phyloP scores from a whole-genome alignment of 768 basidiomycete genomes.

The Royoungia palumana region DNA sequence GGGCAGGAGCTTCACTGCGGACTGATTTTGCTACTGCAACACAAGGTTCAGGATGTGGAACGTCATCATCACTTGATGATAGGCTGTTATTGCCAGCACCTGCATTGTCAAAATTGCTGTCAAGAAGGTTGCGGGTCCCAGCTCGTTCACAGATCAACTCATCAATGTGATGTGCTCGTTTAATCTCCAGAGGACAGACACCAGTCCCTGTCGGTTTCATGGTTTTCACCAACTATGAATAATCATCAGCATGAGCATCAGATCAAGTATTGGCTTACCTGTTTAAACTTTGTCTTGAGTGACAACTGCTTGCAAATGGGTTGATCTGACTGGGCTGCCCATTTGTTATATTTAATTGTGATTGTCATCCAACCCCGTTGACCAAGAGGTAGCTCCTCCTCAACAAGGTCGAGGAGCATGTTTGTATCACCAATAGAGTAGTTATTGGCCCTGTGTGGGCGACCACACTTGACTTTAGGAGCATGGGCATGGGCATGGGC shows the following conservation, averaged over 20 bases:
- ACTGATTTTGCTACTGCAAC: conserved; percentile 2
- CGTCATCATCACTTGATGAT: not conserved
- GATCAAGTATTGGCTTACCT: conserved; percentile 6
- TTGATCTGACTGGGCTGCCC: not conserved
- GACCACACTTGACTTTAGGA: not conserved
- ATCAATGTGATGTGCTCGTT: conserved; percentile 25
- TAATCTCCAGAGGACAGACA: conserved; percentile 19
- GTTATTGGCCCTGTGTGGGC: not conserved
- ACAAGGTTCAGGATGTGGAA: not conserved
- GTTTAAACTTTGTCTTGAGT: conserved; percentile 26
- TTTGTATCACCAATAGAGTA: not conserved
- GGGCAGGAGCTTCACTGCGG: conserved; percentile 2
- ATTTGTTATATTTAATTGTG: not conserved
- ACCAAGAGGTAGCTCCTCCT: not conserved
- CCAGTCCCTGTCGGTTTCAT: conserved; percentile 28
- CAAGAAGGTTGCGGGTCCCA: conserved; percentile 20
- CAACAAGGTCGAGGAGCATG: not conserved
- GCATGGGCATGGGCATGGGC: not conserved
- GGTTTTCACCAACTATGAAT: conserved; percentile 16
- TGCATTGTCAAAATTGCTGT: conserved; percentile 14
- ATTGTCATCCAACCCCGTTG: not conserved
- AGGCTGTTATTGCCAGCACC: not conserved
- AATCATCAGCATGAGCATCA: not conserved
- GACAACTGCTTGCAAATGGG: not conserved
- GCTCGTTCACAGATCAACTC: conserved; percentile 23